phyloP scores from a whole-genome alignment of 1,284 basidiomycete genomes.

The Cutaneotrichosporon mucoides region DNA sequence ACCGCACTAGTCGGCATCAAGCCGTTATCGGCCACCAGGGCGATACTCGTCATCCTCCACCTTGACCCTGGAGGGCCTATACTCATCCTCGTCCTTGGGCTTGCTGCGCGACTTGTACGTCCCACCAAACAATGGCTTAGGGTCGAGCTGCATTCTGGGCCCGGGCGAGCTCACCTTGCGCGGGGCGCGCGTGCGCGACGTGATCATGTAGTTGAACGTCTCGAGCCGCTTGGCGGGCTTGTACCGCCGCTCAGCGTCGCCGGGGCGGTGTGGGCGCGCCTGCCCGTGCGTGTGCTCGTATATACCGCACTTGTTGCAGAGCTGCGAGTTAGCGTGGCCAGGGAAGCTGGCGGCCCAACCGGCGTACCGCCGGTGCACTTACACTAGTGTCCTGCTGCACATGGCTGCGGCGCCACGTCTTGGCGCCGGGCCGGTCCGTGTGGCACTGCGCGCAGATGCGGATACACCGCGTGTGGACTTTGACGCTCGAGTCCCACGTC shows the following conservation, averaged over 20 bases:
- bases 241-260: slow-evolving; percentile 3
- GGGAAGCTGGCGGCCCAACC: no score
- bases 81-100: neutral
- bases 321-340: neutral
- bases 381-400: slow-evolving; percentile 7
- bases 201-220: slow-evolving; percentile 1
- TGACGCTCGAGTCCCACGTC: slow-evolving; percentile 3
- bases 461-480: neutral
- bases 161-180: neutral
- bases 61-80: neutral
- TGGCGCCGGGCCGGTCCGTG: slow-evolving; percentile 11
- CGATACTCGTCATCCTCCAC: no score
- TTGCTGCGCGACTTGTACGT: neutral
- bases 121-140: slow-evolving; percentile 1
- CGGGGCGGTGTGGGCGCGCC: neutral
- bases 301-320: slow-evolving; percentile 20
- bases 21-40: neutral
- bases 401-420: slow-evolving; percentile 15
- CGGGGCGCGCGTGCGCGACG: neutral
- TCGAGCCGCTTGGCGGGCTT: neutral
- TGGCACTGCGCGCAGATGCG: slow-evolving; percentile 12
- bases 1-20: no score
- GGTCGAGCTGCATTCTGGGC: neutral
- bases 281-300: slow-evolving; percentile 12
- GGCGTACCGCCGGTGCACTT: neutral